Evolutionary conservation across 306 rosid species (phyloP), one percentile per base, ranked within the genome.

Genomic region (Trichosanthes truncata): DNA sequence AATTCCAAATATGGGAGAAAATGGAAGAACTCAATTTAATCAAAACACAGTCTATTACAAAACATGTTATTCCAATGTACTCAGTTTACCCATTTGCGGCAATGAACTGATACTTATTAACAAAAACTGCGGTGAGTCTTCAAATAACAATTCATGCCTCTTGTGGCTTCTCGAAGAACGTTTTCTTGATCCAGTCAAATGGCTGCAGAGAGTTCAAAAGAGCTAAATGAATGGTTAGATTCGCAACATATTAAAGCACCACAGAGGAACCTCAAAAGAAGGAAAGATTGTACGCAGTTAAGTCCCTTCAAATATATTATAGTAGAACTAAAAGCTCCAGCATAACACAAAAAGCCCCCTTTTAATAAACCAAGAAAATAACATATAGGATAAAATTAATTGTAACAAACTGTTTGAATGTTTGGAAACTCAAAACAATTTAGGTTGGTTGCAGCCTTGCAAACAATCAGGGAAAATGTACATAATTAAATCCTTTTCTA

Each of bases 181-280:
- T 92, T 96, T 81, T 92, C 92, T 52, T 94, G 59, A 94, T 69
- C 92, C 91, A 94, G 68, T 84, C 89, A 86, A 93, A 90, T 17
- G 98, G 97, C 98, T 92, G 91, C 76, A 76, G 4, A 46, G 3
- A 18, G n/a, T 17, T 14, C 26, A 72, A 11, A 21, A 8, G 26
- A 49, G 78, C 55, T 20, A 17, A 18, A 35, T 0, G 17, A 55
- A 36, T 38, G 6, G 14, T 53, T 20, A 55, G 66, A 38, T 36
- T 35, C n/a, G 17, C 20, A 36, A 55, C 69, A 1, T 31, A 53
- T 49, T 49, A 13, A 48, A 26, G 60, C 38, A 72, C 18, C 66
- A 76, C 40, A 36, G 20, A 55, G 31, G 21, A 15, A 7, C 43
- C 78, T 20, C 20, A 48, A 8, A 29, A 46, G 45, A 5, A 6